These are phyloP conservation scores for Yamadazyma scolyti DNA, from an alignment of 805 yeast species.

Conservation along the genomic window DNA sequence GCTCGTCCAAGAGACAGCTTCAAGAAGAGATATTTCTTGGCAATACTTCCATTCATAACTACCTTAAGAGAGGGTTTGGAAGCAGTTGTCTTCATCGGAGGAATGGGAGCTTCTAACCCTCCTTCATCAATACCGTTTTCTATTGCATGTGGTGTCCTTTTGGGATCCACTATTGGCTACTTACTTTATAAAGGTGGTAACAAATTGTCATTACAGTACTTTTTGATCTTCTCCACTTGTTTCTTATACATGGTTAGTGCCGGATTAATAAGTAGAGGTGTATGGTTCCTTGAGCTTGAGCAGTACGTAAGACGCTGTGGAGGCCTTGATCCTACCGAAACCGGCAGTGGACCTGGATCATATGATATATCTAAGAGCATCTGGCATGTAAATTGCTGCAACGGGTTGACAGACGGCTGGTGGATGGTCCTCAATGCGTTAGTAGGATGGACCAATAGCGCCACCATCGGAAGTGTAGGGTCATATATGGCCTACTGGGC, in stretches of 20 bases:
- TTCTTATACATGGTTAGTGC: slow-evolving; percentile 43
- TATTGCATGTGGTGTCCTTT: slow-evolving; percentile 21
- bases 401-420: slow-evolving; percentile 42
- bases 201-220: slow-evolving; percentile 39
- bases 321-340: slow-evolving; percentile 40
- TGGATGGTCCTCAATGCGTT: slow-evolving; percentile 46
- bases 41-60: slow-evolving; percentile 38
- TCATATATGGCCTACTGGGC: slow-evolving; percentile 37
- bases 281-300: slow-evolving; percentile 43
- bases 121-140: slow-evolving; percentile 29
- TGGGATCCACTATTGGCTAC: slow-evolving; percentile 33
- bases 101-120: slow-evolving; percentile 35
- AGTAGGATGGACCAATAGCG: slow-evolving; percentile 45
- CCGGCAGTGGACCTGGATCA: slow-evolving; percentile 45
- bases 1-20: not conserved
- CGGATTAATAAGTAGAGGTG: slow-evolving; percentile 41
- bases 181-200: slow-evolving; percentile 38
- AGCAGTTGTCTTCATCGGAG: slow-evolving; percentile 42
- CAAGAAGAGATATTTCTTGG: slow-evolving; percentile 22
- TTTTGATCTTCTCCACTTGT: slow-evolving; percentile 35
- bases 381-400: slow-evolving; percentile 48
- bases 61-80: slow-evolving; percentile 41
- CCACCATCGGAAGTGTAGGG: slow-evolving; percentile 41
- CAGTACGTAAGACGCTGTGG: slow-evolving; percentile 34
- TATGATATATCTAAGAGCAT: slow-evolving; percentile 37